These are phyloP conservation scores for Adansonia digitata DNA, from an alignment of 345 rosid species.

Conservation along the genomic window DNA sequence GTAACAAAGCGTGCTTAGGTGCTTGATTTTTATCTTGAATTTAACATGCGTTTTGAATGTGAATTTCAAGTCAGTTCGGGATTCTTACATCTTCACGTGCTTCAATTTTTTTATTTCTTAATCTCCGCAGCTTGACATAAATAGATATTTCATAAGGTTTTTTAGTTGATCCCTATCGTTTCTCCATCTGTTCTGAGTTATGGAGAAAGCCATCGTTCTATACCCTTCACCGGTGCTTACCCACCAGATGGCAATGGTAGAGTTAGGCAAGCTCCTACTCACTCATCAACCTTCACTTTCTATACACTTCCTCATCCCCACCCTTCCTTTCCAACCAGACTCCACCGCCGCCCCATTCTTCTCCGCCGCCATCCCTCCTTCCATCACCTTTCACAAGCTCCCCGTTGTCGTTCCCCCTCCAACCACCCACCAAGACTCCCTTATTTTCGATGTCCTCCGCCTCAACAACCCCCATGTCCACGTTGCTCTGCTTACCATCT, in stretches of 20 bases:
- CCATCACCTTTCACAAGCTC: not conserved
- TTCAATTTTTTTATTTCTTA: too few species aligned
- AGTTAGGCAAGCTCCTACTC: conserved; percentile 30
- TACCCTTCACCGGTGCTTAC: conserved; percentile 22
- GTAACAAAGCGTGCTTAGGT: too few species aligned
- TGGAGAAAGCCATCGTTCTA: conserved; percentile 11
- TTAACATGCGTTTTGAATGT: too few species aligned
- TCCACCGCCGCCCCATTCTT: not conserved
- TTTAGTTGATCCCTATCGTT: too few species aligned
- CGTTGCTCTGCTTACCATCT: not conserved
- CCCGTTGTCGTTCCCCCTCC: not conserved
- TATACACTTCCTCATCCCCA: conserved; percentile 2
- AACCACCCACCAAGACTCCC: not conserved
- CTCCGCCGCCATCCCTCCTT: not conserved
- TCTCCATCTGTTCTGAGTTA: too few species aligned
- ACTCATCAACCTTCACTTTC: conserved; percentile 14
- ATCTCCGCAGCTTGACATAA: too few species aligned
- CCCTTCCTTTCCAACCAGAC: not conserved
- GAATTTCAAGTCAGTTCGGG: too few species aligned
- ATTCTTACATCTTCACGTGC: too few species aligned
- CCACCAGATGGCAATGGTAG: conserved; percentile 29
- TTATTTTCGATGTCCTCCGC: conserved; percentile 10
- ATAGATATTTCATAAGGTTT: too few species aligned
- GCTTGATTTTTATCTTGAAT: too few species aligned
- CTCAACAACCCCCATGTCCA: conserved; percentile 23